Evolutionary conservation across 2,329 filamentous ascomycete genomes (phyloP).

Genomic region (Trichoderma pleuroti): DNA sequence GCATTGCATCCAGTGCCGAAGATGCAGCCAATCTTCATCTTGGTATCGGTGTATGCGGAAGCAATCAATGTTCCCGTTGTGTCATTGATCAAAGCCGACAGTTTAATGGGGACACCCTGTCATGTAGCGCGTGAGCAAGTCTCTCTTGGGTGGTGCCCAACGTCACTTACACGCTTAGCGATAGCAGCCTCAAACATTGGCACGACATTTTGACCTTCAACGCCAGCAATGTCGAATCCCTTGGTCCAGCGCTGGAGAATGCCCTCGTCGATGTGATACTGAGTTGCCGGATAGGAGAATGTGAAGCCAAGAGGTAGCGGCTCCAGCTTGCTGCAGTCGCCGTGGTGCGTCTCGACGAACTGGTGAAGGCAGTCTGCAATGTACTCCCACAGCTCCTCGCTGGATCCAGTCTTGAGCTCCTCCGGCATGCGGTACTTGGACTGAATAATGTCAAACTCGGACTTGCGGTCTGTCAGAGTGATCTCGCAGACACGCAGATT

Average conservation of each 20-base stretch:
- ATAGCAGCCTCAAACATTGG: constrained; percentile 81
- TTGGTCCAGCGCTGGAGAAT: constrained; percentile 95
- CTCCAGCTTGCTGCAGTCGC: constrained; percentile 57
- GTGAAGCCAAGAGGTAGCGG: constrained; percentile 85
- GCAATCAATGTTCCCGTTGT: constrained; percentile 96
- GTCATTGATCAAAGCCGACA: constrained; percentile 93
- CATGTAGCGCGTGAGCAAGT: constrained; percentile 16
- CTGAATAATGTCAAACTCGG: constrained; percentile 91
- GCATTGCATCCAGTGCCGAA: constrained; percentile 98
- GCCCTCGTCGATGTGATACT: constrained; percentile 90
- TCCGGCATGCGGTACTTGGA: constrained; percentile 95
- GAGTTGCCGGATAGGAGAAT: constrained; percentile 91
- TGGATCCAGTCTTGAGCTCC: constrained; percentile 79
- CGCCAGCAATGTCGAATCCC: constrained; percentile 89
- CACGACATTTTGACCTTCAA: constrained; percentile 87
- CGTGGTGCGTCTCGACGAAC: constrained; percentile 83
- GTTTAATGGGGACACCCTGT: constrained; percentile 83
- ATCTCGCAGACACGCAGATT: constrained; percentile 95
- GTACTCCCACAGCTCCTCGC: constrained; percentile 90
- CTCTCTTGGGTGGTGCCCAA: too few relatives aligned
- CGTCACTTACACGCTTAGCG: constrained; percentile 45
- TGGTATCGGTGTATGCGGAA: constrained; percentile 90
- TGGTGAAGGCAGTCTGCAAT: constrained; percentile 89
- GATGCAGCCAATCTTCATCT: constrained; percentile 94
- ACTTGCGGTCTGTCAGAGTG: constrained; percentile 79